Evolutionary conservation across 106 monocot species (phyloP), one percentile per base, ranked within the genome.

Genomic region (Acorus gramineus): DNA sequence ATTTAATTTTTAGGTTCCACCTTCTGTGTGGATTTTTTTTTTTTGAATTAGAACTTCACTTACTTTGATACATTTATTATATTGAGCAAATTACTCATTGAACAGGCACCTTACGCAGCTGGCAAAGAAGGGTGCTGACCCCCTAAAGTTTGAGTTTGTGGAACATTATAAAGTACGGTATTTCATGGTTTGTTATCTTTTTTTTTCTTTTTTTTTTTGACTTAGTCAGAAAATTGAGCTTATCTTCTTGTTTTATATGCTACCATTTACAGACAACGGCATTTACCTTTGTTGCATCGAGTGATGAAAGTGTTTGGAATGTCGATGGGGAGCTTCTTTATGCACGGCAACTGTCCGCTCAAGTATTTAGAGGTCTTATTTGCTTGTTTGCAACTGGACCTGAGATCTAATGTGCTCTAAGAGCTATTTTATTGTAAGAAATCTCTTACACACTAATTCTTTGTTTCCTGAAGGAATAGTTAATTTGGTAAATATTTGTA

Each of bases 321-420:
- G 63, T 93, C 73, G 93, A 93, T 57, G 93, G 93, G 68, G 93
- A 93, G 62, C 66, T 89, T 4, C 49, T 93, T 43, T 79, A 81
- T 60, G 93, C 89, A 50, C 73, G 86, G 12, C 77, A 86, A 53
- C 81, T 94, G 14, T 84, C 93, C 46, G 93, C 84, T 4, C 81
- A 78, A 60, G 93, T 72, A 47, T 94, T 74, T 63, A 74, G 66
- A 64, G 89, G 93, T 58, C 89, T 94, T 1, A 46, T 94, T 47
- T 86, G 82, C 73, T 81, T 94, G 59, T 94, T 89, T 84, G 93
- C 93, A 42, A 69, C 86, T 57, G 93, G 93, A 4, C 93, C 93
- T 60, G 83, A 85, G 77, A 65, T 76, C 66, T 89, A 74, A 76
- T 42, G 52, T 62, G 62, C 44, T 45, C 45, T 44, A 69, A 69